Evolutionary conservation across 1,139 yeast genomes (phyloP), one percentile per base, ranked within the genome.

Genomic region (Debaryomyces udenii): DNA sequence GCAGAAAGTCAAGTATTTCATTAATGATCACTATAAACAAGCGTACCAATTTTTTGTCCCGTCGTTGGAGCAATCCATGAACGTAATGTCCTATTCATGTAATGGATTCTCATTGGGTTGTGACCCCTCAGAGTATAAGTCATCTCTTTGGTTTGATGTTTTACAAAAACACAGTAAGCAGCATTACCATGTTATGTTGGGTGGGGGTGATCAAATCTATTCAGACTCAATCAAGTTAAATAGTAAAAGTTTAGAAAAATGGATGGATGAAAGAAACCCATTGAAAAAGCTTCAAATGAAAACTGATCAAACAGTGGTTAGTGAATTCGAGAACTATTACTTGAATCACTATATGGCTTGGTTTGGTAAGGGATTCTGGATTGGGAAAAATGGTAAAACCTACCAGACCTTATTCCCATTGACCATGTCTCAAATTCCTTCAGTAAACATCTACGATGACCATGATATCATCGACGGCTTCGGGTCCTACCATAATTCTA

Each of bases 161-260:
- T 57, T 91, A 54, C 69, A 76, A 22, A 80, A 81, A 49, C 96
- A 90, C 57, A 56, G 66, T 4, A 49, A 56, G 6, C 62, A 71
- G 34, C 91, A 84, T 37, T 89, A 87, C 65, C 97, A 93, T 59
- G 97, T 89, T 4, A 90, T 91, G 96, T 70, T 91, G 31, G 98
- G 98, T 15, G 98, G 98, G 37, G 99, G 99, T 26, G 99, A 93
- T 62, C 99, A 93, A 65, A 77, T 93, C 40, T 93, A 93, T 62
- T 82, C 91, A 43, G 98, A 93, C 62, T 74, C 90, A 3, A 81
- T 93, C 51, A 86, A 84, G 58, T 55, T 77, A 27, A 72, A 80
- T 31, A 80, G 85, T 4, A 55, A 71, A 35, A 68, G 71, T 27
- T 75, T 85, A 51, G 65, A 74, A 46, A 61, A 78, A 31, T 91